Conservation (phyloP, 352 stramenopile genomes). For the Globisporangium spinosum region DNA sequence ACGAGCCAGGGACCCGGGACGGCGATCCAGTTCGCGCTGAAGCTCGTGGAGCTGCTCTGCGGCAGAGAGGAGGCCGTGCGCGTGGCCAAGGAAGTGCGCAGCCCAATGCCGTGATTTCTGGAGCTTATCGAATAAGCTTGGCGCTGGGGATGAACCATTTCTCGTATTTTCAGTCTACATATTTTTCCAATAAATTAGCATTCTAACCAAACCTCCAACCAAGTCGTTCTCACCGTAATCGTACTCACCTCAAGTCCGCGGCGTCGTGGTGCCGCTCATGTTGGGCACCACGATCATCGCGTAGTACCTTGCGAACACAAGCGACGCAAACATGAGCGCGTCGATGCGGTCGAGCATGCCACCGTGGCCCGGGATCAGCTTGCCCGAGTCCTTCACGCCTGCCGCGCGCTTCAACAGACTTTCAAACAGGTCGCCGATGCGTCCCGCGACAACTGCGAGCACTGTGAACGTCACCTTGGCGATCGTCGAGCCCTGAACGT, state of each 20-base stretch:
- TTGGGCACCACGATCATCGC: slow-evolving; percentile 31
- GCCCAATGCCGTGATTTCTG: slow-evolving; percentile 6
- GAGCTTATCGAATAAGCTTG: background rate
- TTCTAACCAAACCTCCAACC: background rate
- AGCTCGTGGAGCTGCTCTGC: slow-evolving; percentile 51
- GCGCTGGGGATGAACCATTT: background rate
- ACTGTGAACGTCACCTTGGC: slow-evolving; percentile 83
- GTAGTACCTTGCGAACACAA: slow-evolving; percentile 69
- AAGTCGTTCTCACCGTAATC: background rate
- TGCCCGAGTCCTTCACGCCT: slow-evolving; percentile 93
- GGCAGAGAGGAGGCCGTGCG: slow-evolving; percentile 33
- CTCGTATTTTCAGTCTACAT: background rate
- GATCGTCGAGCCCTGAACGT: slow-evolving; percentile 70
- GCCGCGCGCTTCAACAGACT: slow-evolving; percentile 95
- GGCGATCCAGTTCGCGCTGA: slow-evolving; percentile 48
- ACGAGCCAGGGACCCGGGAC: slow-evolving; percentile 57
- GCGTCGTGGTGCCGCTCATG: background rate
- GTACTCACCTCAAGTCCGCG: background rate
- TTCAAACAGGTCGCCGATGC: slow-evolving; percentile 94
- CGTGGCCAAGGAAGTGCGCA: slow-evolving; percentile 41
- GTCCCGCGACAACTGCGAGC: slow-evolving; percentile 89
- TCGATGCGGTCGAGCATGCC: slow-evolving; percentile 95
- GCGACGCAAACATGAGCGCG: slow-evolving; percentile 90
- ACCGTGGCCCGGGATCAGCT: slow-evolving; percentile 94
- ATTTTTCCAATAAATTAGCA: slow-evolving; percentile 12